Percentiles rank a stretch among this genome's conserved stretches.
Conservation (phyloP, 169 alveolate genomes). For the Eimeria maxima region DNA sequence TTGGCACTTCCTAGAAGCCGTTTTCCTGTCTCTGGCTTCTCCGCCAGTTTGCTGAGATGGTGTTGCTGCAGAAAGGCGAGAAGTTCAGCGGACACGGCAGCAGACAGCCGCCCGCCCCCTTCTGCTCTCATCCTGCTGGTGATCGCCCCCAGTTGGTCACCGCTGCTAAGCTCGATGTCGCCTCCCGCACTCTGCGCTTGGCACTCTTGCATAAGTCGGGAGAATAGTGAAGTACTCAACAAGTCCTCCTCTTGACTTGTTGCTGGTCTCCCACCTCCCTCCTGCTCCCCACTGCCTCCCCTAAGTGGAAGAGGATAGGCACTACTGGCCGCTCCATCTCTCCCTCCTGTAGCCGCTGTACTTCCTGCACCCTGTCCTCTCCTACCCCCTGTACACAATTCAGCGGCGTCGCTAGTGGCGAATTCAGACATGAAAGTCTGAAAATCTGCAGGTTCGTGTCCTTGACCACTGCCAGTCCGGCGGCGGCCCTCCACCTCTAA, state of each 20-base stretch:
- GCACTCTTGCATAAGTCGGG: constrained; percentile 32
- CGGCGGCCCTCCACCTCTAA: not conserved
- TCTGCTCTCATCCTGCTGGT: not conserved
- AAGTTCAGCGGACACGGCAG: constrained; percentile 44
- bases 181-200: not conserved
- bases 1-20: constrained; percentile 61
- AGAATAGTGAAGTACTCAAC: constrained; percentile 26
- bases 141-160: not conserved
- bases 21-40: constrained; percentile 23
- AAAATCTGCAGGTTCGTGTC: constrained; percentile 1
- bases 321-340: constrained; percentile 8
- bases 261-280: not conserved
- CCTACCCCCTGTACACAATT: not conserved
- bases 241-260: constrained; percentile 26
- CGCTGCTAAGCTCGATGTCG: not conserved
- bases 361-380: not conserved
- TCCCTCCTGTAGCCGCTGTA: not conserved
- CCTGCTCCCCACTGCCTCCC: not conserved
- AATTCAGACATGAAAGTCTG: constrained; percentile 37
- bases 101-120: not conserved
- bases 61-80: constrained; percentile 55
- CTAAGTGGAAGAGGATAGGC: not conserved
- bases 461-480: not conserved
- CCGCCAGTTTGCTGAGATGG: constrained; percentile 33
- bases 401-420: constrained; percentile 27